phyloP scores from a whole-genome alignment of 176 grass and related monocot genomes.

The Saccharum officinarum region DNA sequence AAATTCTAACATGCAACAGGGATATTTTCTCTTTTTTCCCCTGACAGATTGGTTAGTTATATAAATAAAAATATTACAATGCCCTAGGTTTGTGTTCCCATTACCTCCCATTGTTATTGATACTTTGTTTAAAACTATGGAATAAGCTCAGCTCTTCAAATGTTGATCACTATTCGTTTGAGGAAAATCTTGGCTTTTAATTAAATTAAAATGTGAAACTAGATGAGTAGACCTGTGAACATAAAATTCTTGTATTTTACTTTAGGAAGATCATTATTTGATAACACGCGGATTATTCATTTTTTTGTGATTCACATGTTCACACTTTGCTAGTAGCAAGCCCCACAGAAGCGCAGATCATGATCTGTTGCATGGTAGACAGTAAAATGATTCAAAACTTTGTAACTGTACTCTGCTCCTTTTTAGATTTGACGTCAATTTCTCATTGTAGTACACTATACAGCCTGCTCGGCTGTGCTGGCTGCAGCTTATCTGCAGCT shows the following conservation, averaged over 20 bases:
- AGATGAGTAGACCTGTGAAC: not conserved
- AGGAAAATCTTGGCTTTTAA: not conserved
- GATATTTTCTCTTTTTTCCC: not conserved
- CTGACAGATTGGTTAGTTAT: not conserved
- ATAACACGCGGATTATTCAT: not conserved
- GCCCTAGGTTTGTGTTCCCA: not conserved
- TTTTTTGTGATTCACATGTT: slow-evolving; percentile 15
- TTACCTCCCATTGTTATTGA: not conserved
- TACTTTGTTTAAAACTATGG: slow-evolving; percentile 1
- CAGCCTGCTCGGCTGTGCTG: too few relatives aligned
- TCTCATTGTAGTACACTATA: not conserved
- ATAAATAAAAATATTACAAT: not conserved
- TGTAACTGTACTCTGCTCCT: not conserved
- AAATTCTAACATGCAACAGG: not conserved
- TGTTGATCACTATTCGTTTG: not conserved
- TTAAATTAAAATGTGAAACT: not conserved
- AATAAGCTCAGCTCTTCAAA: not conserved
- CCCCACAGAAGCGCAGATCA: not conserved
- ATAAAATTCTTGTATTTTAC: not conserved
- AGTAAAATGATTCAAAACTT: not conserved
- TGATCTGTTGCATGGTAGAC: slow-evolving; percentile 1
- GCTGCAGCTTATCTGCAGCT: too few relatives aligned
- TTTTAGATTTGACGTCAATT: not conserved
- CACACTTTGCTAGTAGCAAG: not conserved
- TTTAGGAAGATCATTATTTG: not conserved